Conservation (phyloP, 2,329 filamentous ascomycete species). For the Rutstroemia sydowiana region DNA sequence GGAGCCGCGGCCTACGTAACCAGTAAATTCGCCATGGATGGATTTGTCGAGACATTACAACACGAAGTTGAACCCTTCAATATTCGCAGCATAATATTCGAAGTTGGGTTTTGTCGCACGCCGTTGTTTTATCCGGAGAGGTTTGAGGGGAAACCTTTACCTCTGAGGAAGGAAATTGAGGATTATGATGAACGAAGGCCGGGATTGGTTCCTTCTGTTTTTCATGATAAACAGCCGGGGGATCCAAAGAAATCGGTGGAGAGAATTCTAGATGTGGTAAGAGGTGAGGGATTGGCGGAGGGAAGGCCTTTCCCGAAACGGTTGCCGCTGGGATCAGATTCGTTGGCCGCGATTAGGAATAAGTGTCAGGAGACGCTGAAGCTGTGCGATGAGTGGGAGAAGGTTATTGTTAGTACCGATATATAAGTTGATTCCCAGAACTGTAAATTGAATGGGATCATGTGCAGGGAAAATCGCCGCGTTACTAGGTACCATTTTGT, state of each 20-base stretch:
- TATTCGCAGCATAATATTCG: slow-evolving; percentile 28
- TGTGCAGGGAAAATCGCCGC: too few species aligned
- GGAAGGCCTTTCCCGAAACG: slow-evolving; percentile 29
- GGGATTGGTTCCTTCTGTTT: slow-evolving; percentile 3
- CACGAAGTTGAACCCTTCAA: slow-evolving; percentile 12
- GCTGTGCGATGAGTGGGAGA: slow-evolving; percentile 17
- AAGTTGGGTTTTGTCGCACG: slow-evolving; percentile 45
- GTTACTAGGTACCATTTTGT: too few species aligned
- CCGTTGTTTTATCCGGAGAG: slow-evolving; percentile 30
- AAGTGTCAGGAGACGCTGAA: slow-evolving; percentile 19
- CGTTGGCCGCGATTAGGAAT: slow-evolving; percentile 23
- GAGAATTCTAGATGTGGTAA: slow-evolving; percentile 34
- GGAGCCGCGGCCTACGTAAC: slow-evolving; percentile 10
- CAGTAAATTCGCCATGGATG: slow-evolving; percentile 17
- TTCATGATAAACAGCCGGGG: slow-evolving; percentile 33
- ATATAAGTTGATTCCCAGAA: not conserved
- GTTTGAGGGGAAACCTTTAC: not conserved
- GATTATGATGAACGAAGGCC: slow-evolving; percentile 9
- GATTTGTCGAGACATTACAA: slow-evolving; percentile 12
- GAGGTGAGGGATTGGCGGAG: slow-evolving; percentile 27
- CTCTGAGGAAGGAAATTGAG: not conserved
- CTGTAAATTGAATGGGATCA: too few species aligned
- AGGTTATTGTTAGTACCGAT: slow-evolving; percentile 16
- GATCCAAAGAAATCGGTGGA: slow-evolving; percentile 35
- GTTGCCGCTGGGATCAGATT: slow-evolving; percentile 33